These are phyloP conservation scores for Perkinsus marinus DNA, from an alignment of 169 alveolate genomes.

Conservation along the genomic window DNA sequence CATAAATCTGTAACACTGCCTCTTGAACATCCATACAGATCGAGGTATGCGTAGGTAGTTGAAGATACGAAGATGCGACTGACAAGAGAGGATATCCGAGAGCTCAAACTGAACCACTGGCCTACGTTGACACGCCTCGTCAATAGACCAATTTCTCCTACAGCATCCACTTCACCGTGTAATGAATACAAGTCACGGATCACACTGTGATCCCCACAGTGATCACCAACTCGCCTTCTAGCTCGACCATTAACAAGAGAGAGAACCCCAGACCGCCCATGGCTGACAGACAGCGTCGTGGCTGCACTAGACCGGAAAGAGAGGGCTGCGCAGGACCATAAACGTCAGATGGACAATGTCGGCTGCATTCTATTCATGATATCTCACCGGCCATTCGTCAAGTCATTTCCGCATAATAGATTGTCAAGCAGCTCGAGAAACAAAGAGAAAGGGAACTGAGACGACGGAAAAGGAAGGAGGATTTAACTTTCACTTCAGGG, in stretches of 20 bases:
- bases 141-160: neutral
- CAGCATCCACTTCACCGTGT: too few species aligned
- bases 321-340: neutral
- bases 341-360: neutral
- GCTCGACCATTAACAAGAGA: neutral
- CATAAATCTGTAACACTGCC: neutral
- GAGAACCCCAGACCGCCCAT: neutral
- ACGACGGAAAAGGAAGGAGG: neutral
- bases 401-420: neutral
- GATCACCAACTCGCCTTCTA: neutral
- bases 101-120: neutral
- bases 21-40: neutral
- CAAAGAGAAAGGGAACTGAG: neutral
- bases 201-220: too few species aligned
- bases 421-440: neutral
- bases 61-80: neutral
- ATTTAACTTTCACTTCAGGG: neutral
- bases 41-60: neutral
- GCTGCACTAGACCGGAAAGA: neutral
- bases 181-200: too few species aligned
- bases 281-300: neutral
- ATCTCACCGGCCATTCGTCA: neutral
- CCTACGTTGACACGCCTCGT: neutral
- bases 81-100: neutral
- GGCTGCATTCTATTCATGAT: too few species aligned